These are phyloP conservation scores for Corylus americana DNA, from an alignment of 306 rosid species.

Conservation along the genomic window DNA sequence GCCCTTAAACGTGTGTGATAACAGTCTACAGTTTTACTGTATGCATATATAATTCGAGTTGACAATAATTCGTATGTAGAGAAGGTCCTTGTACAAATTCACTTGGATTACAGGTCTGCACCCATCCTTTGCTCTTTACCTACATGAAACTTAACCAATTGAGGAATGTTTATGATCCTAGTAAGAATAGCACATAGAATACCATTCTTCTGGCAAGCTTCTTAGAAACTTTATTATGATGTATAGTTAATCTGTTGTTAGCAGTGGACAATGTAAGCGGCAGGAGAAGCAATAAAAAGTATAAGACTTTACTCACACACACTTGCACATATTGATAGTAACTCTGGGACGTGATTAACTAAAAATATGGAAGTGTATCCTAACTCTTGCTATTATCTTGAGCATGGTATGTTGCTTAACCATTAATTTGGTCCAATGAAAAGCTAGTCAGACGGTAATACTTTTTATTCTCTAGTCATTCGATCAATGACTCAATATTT, in stretches of 20 bases:
- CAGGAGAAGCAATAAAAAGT: neutral
- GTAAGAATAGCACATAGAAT: neutral
- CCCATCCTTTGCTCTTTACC: neutral
- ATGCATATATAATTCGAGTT: neutral
- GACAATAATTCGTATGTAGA: neutral
- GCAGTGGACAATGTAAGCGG: neutral
- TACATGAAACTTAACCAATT: neutral
- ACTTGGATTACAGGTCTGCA: neutral
- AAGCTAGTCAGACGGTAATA: neutral
- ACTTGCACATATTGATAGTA: neutral
- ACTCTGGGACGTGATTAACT: neutral
- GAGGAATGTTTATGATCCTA: neutral
- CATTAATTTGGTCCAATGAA: neutral
- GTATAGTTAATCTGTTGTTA: neutral
- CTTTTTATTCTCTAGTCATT: conserved; percentile 5
- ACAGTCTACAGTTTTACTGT: neutral
- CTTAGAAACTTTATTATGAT: neutral
- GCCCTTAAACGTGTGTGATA: neutral
- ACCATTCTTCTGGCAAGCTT: neutral
- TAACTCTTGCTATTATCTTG: neutral
- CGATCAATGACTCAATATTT: conserved; percentile 8
- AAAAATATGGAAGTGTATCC: neutral
- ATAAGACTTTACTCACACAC: neutral
- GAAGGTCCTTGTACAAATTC: neutral
- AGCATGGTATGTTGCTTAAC: conserved; percentile 6